Conservation (phyloP, 2,329 filamentous ascomycete genomes). For the Trichoderma arundinaceum region DNA sequence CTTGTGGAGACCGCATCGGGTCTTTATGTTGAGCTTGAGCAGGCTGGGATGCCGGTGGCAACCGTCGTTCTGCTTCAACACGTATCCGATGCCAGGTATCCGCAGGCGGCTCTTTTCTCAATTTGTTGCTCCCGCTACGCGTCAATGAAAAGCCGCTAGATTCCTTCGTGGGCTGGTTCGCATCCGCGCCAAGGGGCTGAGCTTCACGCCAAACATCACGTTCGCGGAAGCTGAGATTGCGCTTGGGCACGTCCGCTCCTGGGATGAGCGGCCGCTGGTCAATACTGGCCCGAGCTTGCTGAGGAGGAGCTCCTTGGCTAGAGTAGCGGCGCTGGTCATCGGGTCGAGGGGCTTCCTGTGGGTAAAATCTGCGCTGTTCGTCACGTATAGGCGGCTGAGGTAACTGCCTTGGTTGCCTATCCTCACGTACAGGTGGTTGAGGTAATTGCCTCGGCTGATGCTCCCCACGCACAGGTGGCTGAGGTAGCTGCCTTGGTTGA, state of each 20-base stretch:
- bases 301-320: constrained; percentile 34
- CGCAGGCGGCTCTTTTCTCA: constrained; percentile 62
- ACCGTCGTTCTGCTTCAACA: constrained; percentile 50
- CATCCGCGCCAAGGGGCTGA: constrained; percentile 42
- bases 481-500: constrained; percentile 31
- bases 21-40: background rate
- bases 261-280: constrained; percentile 35
- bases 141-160: constrained; percentile 48
- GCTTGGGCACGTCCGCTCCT: constrained; percentile 51
- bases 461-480: constrained; percentile 12
- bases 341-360: constrained; percentile 15
- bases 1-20: constrained; percentile 9
- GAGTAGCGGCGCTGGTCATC: constrained; percentile 30
- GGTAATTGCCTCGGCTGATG: constrained; percentile 30
- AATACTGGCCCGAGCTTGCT: constrained; percentile 19
- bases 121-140: constrained; percentile 62
- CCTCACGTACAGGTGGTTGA: constrained; percentile 25
- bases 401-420: constrained; percentile 31
- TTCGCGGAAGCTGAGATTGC: constrained; percentile 66
- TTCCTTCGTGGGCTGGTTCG: constrained; percentile 38
- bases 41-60: constrained; percentile 30
- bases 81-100: constrained; percentile 55
- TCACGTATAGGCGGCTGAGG: constrained; percentile 22
- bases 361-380: constrained; percentile 11
- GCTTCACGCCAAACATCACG: constrained; percentile 56